Evolutionary conservation across 2,329 filamentous ascomycete genomes (phyloP).

Genomic region (Penicillium sp.): DNA sequence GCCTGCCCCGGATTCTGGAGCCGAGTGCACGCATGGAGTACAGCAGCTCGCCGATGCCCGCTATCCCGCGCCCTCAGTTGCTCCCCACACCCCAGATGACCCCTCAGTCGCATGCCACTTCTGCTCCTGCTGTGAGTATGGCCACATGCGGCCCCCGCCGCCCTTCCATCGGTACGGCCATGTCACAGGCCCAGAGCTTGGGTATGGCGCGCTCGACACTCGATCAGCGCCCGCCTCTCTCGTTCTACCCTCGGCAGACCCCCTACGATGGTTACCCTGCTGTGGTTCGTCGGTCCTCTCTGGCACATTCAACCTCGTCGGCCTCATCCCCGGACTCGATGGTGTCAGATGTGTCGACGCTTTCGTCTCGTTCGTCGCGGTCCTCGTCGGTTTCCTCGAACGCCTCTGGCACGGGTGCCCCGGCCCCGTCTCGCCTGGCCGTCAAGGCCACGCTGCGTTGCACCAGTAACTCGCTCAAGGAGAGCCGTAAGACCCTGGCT

Average conservation of each 20-base stretch:
- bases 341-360: conserved; percentile 55
- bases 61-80: conserved; percentile 50
- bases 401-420: conserved; percentile 31
- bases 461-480: conserved; percentile 37
- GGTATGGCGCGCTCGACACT: conserved; percentile 53
- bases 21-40: conserved; percentile 43
- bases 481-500: conserved; percentile 32
- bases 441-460: conserved; percentile 39
- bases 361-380: conserved; percentile 52
- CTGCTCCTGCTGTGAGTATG: conserved; percentile 59
- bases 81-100: conserved; percentile 60
- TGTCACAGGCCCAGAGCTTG: conserved; percentile 53
- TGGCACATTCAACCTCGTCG: conserved; percentile 50
- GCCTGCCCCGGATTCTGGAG: conserved; percentile 47
- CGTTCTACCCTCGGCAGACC: conserved; percentile 33
- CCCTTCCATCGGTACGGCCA: conserved; percentile 55
- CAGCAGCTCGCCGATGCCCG: conserved; percentile 47
- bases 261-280: conserved; percentile 47
- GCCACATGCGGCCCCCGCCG: conserved; percentile 46
- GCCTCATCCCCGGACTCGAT: conserved; percentile 58
- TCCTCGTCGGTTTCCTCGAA: conserved; percentile 47
- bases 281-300: conserved; percentile 46
- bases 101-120: conserved; percentile 50
- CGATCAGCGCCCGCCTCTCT: conserved; percentile 46
- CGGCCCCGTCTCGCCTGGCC: conserved; percentile 33